These are phyloP conservation scores for Mortierella polycephala DNA, from an alignment of 371 early-diverging fungal species.

Conservation along the genomic window DNA sequence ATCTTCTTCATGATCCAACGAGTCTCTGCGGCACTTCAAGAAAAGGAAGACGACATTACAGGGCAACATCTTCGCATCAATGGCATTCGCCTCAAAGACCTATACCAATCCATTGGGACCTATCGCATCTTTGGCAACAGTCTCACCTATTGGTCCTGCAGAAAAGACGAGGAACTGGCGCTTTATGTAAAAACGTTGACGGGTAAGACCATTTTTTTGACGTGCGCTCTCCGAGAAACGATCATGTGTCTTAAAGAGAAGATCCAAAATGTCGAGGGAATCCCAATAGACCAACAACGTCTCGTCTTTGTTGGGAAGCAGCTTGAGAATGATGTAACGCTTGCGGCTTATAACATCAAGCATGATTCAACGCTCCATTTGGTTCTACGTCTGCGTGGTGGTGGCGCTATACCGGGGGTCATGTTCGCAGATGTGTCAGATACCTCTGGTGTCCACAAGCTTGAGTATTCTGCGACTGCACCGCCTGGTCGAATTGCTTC, in stretches of 20 bases:
- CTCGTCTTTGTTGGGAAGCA: conserved; percentile 98
- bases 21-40: neutral
- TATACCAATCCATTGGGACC: conserved; percentile 1
- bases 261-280: neutral
- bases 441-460: neutral
- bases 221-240: conserved; percentile 9
- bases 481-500: conserved; percentile 2
- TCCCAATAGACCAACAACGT: neutral
- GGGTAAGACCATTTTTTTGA: neutral
- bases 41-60: neutral
- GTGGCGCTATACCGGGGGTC: conserved; percentile 16
- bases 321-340: conserved; percentile 95
- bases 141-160: conserved; percentile 10
- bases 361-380: conserved; percentile 97
- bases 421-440: conserved; percentile 10
- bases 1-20: conserved; percentile 24
- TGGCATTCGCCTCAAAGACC: conserved; percentile 13
- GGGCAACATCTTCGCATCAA: conserved; percentile 2
- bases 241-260: neutral
- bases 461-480: neutral
- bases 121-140: conserved; percentile 11
- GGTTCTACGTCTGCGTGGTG: conserved; percentile 96
- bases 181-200: conserved; percentile 2
- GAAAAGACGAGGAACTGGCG: neutral
- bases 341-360: conserved; percentile 88